Evolutionary conservation across 2,329 filamentous ascomycete species (phyloP), one percentile per base, ranked within the genome.

Genomic region (Alternaria gaisen): DNA sequence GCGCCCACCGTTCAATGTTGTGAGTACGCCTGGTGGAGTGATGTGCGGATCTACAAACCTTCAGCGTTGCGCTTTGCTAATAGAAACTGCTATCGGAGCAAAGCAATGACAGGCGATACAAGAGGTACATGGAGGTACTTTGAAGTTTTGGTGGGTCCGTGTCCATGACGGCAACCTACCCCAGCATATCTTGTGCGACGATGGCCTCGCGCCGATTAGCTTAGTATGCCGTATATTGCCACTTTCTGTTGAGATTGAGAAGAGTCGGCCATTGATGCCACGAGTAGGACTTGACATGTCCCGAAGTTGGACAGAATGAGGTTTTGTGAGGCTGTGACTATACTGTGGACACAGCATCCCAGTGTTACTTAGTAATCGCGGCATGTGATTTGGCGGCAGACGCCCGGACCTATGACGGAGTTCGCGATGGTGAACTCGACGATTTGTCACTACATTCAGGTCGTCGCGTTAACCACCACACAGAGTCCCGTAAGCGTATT

Each of bases 391-490:
- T 60, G 70, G 63, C 62, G 69, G 54, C 40, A 57, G 59, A 60
- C 67, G 66, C 63, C 71, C 55, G 71, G 70, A 57, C 69, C 71
- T 63, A 75, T 75, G 70, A 77, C 73, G 71, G 70, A 70, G 64
- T 69, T 56, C 41, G 41, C 58, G 41, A 57, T 53, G 41, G 20
- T 20, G 47, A 63, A 62, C 58, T 61, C 61, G 26, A 38, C 34
- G 20, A 56, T 59, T 41, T 55, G 46, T 61, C 53, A 64, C 62
- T 53, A 60, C 66, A 61, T 54, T 43, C 53, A 56, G 58, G 56
- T 52, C 46, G 56, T 61, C 61, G 53, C 41, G 44, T 57, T 60
- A 54, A 57, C 53, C 52, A 46, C 58, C 28, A 50, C 28, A 57
- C 50, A 40, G 6, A 18, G 20, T 32, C 47, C 48, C 20, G 65